Evolutionary conservation across 352 stramenopile species (phyloP).

Genomic region (Poterioochromonas sp.): DNA sequence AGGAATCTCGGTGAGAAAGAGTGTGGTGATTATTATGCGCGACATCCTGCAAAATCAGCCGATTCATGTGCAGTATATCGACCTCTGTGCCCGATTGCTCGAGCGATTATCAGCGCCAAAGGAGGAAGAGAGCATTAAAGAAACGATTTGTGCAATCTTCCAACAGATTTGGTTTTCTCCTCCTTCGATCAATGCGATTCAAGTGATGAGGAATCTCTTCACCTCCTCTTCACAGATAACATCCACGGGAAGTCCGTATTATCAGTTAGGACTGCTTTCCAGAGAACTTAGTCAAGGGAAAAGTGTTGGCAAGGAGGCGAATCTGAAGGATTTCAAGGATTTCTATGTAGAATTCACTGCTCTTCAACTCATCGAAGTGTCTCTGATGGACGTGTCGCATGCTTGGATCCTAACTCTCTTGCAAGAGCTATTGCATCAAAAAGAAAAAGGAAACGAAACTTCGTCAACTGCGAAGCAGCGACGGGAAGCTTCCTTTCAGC

Average conservation of each 20-base stretch:
- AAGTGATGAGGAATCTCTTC: not conserved
- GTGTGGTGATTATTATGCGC: not conserved
- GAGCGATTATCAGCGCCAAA: not conserved
- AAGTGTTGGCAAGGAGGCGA: not conserved
- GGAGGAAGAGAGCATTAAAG: slow-evolving; percentile 6
- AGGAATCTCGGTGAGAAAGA: not conserved
- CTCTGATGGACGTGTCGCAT: not conserved
- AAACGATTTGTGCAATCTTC: not conserved
- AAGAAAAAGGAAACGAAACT: not conserved
- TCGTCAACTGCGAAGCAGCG: not conserved
- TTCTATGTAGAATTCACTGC: not conserved
- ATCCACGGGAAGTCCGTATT: too few relatives aligned
- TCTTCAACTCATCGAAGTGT: not conserved
- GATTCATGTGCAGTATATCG: not conserved
- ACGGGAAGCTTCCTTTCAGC: not conserved
- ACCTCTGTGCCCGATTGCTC: not conserved
- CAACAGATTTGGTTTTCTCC: slow-evolving; percentile 14
- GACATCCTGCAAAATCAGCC: not conserved
- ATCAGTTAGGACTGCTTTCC: too few relatives aligned
- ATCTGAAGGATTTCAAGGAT: not conserved
- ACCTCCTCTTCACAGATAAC: too few relatives aligned
- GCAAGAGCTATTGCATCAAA: not conserved
- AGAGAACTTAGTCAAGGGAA: not conserved
- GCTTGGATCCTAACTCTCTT: not conserved
- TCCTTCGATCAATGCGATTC: not conserved